Percentiles rank a stretch among this genome's conserved stretches.
Conservation (phyloP, 2,329 filamentous ascomycete species). For the Didymella pinodella region DNA sequence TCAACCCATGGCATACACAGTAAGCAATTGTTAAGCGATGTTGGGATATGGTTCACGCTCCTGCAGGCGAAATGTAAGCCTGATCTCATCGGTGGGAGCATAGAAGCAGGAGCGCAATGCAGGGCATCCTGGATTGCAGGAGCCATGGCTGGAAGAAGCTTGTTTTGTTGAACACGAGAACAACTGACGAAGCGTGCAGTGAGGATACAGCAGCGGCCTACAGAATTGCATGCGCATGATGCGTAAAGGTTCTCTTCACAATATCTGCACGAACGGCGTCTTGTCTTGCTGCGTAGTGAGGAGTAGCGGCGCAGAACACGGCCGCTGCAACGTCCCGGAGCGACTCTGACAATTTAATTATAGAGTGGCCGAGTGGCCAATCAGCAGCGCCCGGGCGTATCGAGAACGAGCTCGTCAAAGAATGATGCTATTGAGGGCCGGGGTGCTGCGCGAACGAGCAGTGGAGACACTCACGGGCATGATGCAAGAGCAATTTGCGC, state of each 20-base stretch:
- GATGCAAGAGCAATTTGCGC: conserved; percentile 21
- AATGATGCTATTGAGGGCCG: conserved; percentile 9
- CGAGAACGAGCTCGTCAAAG: conserved; percentile 14
- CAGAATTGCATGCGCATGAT: not conserved
- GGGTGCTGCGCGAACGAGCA: conserved; percentile 14
- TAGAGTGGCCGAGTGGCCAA: conserved; percentile 16
- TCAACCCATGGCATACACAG: not conserved
- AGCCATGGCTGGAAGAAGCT: conserved; percentile 10
- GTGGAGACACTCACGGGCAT: conserved; percentile 15
- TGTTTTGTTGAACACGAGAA: conserved; percentile 11
- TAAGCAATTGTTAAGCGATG: conserved; percentile 5
- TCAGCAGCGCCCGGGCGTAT: conserved; percentile 10
- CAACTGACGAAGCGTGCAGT: conserved; percentile 5
- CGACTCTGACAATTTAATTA: conserved; percentile 19
- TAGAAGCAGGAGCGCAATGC: conserved; percentile 12
- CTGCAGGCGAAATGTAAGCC: not conserved
- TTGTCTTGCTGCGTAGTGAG: conserved; percentile 1
- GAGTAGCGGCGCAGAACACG: conserved; percentile 15
- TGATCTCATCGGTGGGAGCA: conserved; percentile 3
- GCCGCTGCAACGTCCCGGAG: conserved; percentile 12
- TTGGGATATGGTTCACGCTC: conserved; percentile 6
- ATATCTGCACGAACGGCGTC: conserved; percentile 1
- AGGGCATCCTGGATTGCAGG: conserved; percentile 13
- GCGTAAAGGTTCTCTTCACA: not conserved
- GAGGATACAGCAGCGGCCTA: conserved; percentile 1